These are phyloP conservation scores for Lunasporangiospora selenospora DNA, from an alignment of 192 early-diverging fungal genomes.

Conservation along the genomic window DNA sequence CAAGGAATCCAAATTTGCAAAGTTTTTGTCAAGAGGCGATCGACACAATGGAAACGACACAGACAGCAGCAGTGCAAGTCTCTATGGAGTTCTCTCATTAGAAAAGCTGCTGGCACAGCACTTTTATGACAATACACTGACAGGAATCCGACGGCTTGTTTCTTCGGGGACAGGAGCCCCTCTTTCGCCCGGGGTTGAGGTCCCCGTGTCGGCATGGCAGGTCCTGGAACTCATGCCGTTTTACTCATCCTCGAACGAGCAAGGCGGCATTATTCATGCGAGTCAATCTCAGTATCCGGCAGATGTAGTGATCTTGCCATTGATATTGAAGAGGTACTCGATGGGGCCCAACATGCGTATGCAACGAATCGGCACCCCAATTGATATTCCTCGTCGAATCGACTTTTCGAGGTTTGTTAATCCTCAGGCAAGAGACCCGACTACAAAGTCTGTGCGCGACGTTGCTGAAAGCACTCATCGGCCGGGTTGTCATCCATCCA, in stretches of 20 bases:
- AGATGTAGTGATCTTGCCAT: constrained; percentile 65
- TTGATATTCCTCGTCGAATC: constrained; percentile 59
- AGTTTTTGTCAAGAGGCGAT: constrained; percentile 12
- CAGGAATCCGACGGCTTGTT: constrained; percentile 55
- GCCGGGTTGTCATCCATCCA: background rate
- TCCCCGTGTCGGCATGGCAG: constrained; percentile 74
- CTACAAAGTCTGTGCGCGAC: too few species aligned
- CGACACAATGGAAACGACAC: too few species aligned
- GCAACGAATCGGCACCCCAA: constrained; percentile 52
- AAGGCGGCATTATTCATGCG: constrained; percentile 54
- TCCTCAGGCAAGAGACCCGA: constrained; percentile 38
- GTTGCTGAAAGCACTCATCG: background rate
- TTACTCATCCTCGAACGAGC: constrained; percentile 73
- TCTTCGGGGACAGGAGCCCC: constrained; percentile 40
- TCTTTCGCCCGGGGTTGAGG: constrained; percentile 42
- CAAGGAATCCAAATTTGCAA: constrained; percentile 21
- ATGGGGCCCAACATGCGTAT: constrained; percentile 48
- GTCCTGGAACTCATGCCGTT: constrained; percentile 72
- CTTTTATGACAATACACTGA: constrained; percentile 71
- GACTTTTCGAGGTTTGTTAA: constrained; percentile 59
- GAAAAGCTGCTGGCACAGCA: constrained; percentile 62
- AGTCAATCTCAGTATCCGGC: constrained; percentile 60
- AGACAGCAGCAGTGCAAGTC: constrained; percentile 4
- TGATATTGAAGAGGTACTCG: constrained; percentile 74
- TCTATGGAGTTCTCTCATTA: constrained; percentile 46